A percentile compares a stretch with the other conserved stretches of the same genome.
Evolutionary conservation across 2,329 filamentous ascomycete species (phyloP).

Genomic region (Pseudocercospora cruenta): DNA sequence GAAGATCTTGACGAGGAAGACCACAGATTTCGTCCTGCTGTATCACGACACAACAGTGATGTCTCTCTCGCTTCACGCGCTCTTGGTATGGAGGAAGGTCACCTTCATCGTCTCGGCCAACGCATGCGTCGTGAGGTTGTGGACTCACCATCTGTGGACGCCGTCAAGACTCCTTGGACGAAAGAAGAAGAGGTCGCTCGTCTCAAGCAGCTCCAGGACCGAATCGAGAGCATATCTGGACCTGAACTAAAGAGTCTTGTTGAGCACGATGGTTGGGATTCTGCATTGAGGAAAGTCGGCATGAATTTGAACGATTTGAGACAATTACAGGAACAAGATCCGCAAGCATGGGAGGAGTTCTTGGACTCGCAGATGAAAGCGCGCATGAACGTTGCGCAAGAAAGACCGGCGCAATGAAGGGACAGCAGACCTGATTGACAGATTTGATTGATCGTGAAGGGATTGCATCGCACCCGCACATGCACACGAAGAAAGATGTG

Average conservation of each 20-base stretch:
- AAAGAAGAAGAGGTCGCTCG: conserved; percentile 39
- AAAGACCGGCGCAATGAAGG: conserved; percentile 11
- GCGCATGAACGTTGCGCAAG: conserved; percentile 34
- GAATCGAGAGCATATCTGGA: conserved; percentile 57
- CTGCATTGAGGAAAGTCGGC: conserved; percentile 64
- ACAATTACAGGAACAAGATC: conserved; percentile 55
- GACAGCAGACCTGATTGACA: not conserved
- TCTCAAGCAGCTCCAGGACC: conserved; percentile 45
- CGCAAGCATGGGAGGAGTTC: conserved; percentile 41
- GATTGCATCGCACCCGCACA: not conserved
- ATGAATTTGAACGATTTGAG: conserved; percentile 70
- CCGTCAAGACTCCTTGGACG: conserved; percentile 28
- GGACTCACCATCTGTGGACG: conserved; percentile 43
- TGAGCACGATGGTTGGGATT: conserved; percentile 61
- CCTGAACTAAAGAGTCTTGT: conserved; percentile 66
- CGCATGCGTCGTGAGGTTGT: conserved; percentile 67
- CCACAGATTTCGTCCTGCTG: conserved; percentile 42
- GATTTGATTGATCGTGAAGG: not conserved
- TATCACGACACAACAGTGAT: conserved; percentile 65
- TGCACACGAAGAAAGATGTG: not conserved
- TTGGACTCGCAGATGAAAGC: conserved; percentile 42
- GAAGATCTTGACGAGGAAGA: conserved; percentile 39
- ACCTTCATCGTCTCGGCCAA: conserved; percentile 70
- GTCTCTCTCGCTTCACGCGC: conserved; percentile 69
- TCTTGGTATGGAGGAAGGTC: conserved; percentile 69